Evolutionary conservation across 192 early-diverging fungal species (phyloP), one percentile per base, ranked within the genome.

Genomic region (Backusella australiensis): DNA sequence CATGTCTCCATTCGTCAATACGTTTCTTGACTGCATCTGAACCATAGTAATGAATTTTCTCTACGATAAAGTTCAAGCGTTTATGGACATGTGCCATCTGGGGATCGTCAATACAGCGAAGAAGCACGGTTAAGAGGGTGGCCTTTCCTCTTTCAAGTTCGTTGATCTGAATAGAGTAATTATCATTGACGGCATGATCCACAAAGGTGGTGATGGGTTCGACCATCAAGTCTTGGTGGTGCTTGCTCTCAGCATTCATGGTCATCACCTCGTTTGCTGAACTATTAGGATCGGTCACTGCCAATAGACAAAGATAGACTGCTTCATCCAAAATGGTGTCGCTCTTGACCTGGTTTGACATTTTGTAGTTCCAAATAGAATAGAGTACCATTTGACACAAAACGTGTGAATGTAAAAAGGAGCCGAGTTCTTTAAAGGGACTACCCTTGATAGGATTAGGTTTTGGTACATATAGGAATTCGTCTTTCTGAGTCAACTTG

Each of bases 321-420:
- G 92, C 90, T 34, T 92, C 89, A 52, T 94, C 93, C 11, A 96
- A 84, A 46, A 96, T 89, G n/a, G 89, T 93, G 42, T 94, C 93
- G 34, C 84, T 85, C 56, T 75, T 74, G 15, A 74, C 19, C 21
- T 74, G 14, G 2, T 46, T 19, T 8, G 42, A 66, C 36, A 80
- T 68, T 42, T 87, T 89, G 8, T 87, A 85, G 69, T 96, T 92
- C 86, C 92, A 91, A 53, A 97, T 80, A 19, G 92, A 87, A 78
- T 93, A 94, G 71, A 93, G 91, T 17, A 96, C 79, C 41, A 98
- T 87, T 79, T 94, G 91, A 67, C 89, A 89, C 71, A 96, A 90
- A 4, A 91, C 80, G 17, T 86, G 89, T 7, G 91, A 88, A 63
- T 94, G 91, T 38, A 96, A 85, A 65, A 96, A 79, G 72, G 89